Conservation (phyloP, 2,329 filamentous ascomycete species). For the Aspergillus oerlinghausenensis region DNA sequence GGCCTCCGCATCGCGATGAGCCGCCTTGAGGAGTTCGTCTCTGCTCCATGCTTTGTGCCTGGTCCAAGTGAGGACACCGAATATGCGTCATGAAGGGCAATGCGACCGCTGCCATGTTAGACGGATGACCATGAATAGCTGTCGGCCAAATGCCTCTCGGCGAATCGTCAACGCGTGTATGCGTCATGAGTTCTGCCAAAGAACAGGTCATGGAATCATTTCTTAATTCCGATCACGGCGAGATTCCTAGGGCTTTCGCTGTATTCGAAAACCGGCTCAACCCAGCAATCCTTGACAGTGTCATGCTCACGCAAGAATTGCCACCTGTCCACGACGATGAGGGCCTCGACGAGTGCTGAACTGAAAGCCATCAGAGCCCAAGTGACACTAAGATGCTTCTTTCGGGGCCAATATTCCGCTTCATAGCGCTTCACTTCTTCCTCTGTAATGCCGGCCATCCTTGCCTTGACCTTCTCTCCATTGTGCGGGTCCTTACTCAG, state of each 20-base stretch:
- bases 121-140: no score
- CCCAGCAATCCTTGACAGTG: slow-evolving; percentile 73
- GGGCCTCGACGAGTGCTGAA: slow-evolving; percentile 78
- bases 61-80: not conserved
- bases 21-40: not conserved
- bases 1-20: no score
- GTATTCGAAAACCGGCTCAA: slow-evolving; percentile 91
- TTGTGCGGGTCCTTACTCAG: slow-evolving; percentile 59
- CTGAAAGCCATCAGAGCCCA: slow-evolving; percentile 98
- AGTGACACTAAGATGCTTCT: slow-evolving; percentile 77
- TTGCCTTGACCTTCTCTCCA: slow-evolving; percentile 58
- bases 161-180: not conserved
- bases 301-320: slow-evolving; percentile 77
- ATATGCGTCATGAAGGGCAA: not conserved
- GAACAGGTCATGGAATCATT: slow-evolving; percentile 26
- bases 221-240: slow-evolving; percentile 88
- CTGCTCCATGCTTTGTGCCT: no score
- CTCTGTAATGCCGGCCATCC: slow-evolving; percentile 66
- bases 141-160: not conserved
- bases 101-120: no score
- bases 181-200: not conserved
- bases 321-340: slow-evolving; percentile 90
- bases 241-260: slow-evolving; percentile 79
- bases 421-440: slow-evolving; percentile 72
- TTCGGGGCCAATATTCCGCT: slow-evolving; percentile 56